Base-by-base conservation (phyloP, 495 filamentous ascomycete species). In the Chaetomium cochliodes region DNA sequence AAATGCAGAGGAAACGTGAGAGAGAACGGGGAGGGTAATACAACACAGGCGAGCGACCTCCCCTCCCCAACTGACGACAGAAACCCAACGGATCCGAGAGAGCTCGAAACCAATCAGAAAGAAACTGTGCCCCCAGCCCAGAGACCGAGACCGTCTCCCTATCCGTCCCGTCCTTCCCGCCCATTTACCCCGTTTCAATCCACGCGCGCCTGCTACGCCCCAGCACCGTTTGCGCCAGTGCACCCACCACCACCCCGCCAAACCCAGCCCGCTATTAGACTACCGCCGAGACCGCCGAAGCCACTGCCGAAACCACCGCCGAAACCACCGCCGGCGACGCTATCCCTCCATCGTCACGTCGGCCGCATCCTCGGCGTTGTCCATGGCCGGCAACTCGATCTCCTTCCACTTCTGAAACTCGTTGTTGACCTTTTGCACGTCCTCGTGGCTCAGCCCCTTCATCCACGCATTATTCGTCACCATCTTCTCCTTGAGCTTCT, bases 401-500 rank as follows among this genome's bases (percentile, higher is more conserved):
- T 81, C 78, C 51, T 75, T 76, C 80, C 80, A 85, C 67, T 75
- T 79, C 67, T 77, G 69, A 76, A 86, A 91, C 4, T 81, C 82
- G 65, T 85, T 80, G 65, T 91, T 91, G 22, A 79, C 81, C 65
- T 84, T 83, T 63, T 91, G 86, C 46, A 92, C 90, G 58, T 90
- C 82, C 55, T 90, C 89, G 61, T 86, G 86, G 73, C 82, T 86
- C 51, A 89, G 72, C 13, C 82, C 86, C 66, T 87, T 87, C 78
- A 92, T 92, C 88, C 90, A 93, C 30, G 74, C 75, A 58, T 87
- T 89, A 72, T 92, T 92, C 69, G 86, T 86, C 22, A 92, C 80
- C 62, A 92, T 84, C 73, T 87, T 87, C 76, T 93, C 89, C 64
- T 81, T 81, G 73, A 90, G 87, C 63, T 80, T 78, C 63, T 90